Evolutionary conservation across 2,329 filamentous ascomycete species (phyloP).

Genomic region (Davidsoniella eucalypti): DNA sequence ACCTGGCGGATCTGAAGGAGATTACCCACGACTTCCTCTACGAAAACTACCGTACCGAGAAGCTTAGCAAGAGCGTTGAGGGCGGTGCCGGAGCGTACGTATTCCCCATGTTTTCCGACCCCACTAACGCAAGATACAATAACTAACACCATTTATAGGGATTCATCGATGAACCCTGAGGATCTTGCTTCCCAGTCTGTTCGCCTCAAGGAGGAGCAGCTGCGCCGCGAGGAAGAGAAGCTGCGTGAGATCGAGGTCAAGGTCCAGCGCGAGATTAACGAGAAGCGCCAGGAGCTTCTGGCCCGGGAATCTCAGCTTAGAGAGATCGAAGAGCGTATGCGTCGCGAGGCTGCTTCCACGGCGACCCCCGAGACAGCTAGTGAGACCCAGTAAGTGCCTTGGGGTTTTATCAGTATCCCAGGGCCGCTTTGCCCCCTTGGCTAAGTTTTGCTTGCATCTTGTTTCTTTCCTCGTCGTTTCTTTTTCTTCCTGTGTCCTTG

Average conservation of each 20-base stretch:
- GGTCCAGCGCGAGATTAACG: constrained; percentile 98
- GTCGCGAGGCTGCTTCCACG: constrained; percentile 55
- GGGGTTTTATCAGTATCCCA: constrained; percentile 1
- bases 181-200: constrained; percentile 94
- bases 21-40: constrained; percentile 99
- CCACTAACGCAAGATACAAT: constrained; percentile 18
- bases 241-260: constrained; percentile 98
- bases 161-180: constrained; percentile 93
- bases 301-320: constrained; percentile 96
- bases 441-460: constrained; percentile 27
- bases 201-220: constrained; percentile 97
- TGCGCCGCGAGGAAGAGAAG: constrained; percentile 98
- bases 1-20: constrained; percentile 95
- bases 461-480: constrained; percentile 19
- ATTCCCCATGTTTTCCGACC: background rate
- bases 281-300: constrained; percentile 96
- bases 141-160: constrained; percentile 26
- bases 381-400: constrained; percentile 28
- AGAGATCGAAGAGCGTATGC: constrained; percentile 97
- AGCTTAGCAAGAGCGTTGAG: constrained; percentile 98
- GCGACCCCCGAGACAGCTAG: constrained; percentile 22
- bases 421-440: constrained; percentile 2
- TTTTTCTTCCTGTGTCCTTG: constrained; percentile 9
- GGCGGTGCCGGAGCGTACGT: constrained; percentile 77
- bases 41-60: constrained; percentile 99